A percentile compares a stretch with the other conserved stretches of the same genome.
Conservation (phyloP, 169 alveolate species). For the Plasmodium billcollinsi region DNA sequence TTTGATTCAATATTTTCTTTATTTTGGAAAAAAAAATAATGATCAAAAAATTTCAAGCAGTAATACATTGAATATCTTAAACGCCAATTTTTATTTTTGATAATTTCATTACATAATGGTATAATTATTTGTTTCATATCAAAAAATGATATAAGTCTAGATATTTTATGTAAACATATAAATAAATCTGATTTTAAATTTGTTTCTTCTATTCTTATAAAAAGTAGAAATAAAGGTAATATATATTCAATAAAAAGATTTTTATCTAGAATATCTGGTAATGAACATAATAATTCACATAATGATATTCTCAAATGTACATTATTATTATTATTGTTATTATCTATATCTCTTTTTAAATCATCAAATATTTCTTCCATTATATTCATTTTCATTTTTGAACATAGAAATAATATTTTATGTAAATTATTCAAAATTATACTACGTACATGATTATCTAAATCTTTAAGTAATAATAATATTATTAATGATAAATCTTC, state of each 20-base stretch:
- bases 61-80: slow-evolving; percentile 49
- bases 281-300: slow-evolving; percentile 62
- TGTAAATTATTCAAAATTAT: slow-evolving; percentile 55
- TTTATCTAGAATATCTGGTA: slow-evolving; percentile 74
- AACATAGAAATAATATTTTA: slow-evolving; percentile 29
- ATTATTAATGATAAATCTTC: slow-evolving; percentile 36
- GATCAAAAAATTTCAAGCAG: slow-evolving; percentile 73
- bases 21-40: slow-evolving; percentile 69
- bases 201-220: slow-evolving; percentile 75
- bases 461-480: slow-evolving; percentile 65
- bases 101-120: slow-evolving; percentile 71
- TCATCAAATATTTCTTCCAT: slow-evolving; percentile 74
- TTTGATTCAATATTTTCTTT: slow-evolving; percentile 64
- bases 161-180: slow-evolving; percentile 70
- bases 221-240: slow-evolving; percentile 55
- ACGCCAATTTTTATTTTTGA: slow-evolving; percentile 74
- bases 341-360: slow-evolving; percentile 77
- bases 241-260: slow-evolving; percentile 74
- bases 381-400: slow-evolving; percentile 56
- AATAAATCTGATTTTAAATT: slow-evolving; percentile 60
- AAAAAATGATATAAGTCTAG: slow-evolving; percentile 64
- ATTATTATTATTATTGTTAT: slow-evolving; percentile 25
- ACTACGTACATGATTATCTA: slow-evolving; percentile 76
- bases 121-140: slow-evolving; percentile 79
- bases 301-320: slow-evolving; percentile 72